A percentile compares a stretch with the other conserved stretches of the same genome.
These are phyloP conservation scores for Rhizophagus clarus DNA, from an alignment of 192 early-diverging fungal species.

Conservation along the genomic window DNA sequence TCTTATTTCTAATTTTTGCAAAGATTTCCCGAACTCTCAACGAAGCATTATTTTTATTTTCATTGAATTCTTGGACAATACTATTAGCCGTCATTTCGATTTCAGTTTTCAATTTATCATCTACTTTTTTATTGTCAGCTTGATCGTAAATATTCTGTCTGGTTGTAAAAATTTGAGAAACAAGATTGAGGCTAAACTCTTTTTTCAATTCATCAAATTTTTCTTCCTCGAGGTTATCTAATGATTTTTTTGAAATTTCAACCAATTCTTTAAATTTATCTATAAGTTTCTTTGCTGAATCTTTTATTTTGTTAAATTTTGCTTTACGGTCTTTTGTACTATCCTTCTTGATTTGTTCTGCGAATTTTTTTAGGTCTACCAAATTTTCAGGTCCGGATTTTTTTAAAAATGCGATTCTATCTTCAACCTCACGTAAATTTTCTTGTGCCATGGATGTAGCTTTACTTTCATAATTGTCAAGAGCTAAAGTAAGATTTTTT, in stretches of 20 bases:
- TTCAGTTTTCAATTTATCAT: not conserved
- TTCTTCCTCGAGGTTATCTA: not conserved
- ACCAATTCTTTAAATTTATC: not conserved
- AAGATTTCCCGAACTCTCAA: not conserved
- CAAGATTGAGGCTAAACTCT: not conserved
- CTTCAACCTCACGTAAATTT: not conserved
- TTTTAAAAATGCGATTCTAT: not conserved
- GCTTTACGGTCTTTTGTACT: not conserved
- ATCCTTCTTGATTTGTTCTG: not conserved
- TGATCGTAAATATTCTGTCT: not conserved
- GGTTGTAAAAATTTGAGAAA: not conserved
- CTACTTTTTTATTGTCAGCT: not conserved
- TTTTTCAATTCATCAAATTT: conserved; percentile 4
- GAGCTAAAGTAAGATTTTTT: not conserved
- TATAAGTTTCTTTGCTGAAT: not conserved
- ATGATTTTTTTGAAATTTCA: not conserved
- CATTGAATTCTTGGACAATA: not conserved
- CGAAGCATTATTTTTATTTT: not conserved
- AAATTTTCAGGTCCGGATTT: not conserved
- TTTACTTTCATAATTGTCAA: not conserved
- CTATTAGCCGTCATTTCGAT: not conserved
- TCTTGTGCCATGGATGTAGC: not conserved
- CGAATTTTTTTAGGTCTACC: not conserved
- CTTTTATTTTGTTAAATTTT: not conserved
- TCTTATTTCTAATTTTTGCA: not conserved